A percentile compares a stretch with the other conserved stretches of the same genome.
phyloP scores from a whole-genome alignment of 352 stramenopile genomes.

The Ophiocytium majus region DNA sequence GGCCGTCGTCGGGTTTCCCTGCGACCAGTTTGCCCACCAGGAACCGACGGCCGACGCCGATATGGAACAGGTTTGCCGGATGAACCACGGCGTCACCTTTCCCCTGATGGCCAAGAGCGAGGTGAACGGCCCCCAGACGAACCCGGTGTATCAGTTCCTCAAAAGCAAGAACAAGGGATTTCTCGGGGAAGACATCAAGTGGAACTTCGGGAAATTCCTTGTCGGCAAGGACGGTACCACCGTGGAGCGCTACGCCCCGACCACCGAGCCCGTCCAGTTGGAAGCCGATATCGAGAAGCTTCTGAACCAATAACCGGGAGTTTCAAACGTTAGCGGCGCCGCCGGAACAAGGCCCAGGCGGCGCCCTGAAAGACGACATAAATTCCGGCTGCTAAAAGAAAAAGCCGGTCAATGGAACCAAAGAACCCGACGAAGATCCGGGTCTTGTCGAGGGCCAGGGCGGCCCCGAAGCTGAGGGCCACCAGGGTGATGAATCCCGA shows the following conservation, averaged over 20 bases:
- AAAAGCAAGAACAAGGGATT: constrained; percentile 57
- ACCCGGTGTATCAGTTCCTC: constrained; percentile 77
- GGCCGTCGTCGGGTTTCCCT: constrained; percentile 74
- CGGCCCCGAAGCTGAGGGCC: too few species aligned
- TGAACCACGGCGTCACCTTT: constrained; percentile 71
- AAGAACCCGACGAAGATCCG: too few species aligned
- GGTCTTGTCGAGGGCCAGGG: too few species aligned
- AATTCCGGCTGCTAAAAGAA: too few species aligned
- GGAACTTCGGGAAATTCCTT: constrained; percentile 44
- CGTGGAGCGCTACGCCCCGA: not conserved
- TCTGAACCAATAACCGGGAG: too few species aligned
- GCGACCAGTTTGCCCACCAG: constrained; percentile 81
- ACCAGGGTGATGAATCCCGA: too few species aligned
- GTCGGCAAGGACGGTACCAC: not conserved
- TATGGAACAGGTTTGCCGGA: constrained; percentile 70
- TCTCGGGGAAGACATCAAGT: constrained; percentile 47
- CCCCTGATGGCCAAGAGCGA: constrained; percentile 78
- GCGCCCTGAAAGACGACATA: too few species aligned
- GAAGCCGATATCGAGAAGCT: constrained; percentile 14
- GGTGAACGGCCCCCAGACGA: constrained; percentile 65
- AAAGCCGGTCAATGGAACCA: too few species aligned
- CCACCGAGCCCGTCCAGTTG: not conserved
- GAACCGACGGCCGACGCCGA: constrained; percentile 61
- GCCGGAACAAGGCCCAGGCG: too few species aligned
- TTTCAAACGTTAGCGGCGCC: too few species aligned